These are phyloP conservation scores for Hypoxylon sp. DNA, from an alignment of 2,329 filamentous ascomycete genomes.

Conservation along the genomic window DNA sequence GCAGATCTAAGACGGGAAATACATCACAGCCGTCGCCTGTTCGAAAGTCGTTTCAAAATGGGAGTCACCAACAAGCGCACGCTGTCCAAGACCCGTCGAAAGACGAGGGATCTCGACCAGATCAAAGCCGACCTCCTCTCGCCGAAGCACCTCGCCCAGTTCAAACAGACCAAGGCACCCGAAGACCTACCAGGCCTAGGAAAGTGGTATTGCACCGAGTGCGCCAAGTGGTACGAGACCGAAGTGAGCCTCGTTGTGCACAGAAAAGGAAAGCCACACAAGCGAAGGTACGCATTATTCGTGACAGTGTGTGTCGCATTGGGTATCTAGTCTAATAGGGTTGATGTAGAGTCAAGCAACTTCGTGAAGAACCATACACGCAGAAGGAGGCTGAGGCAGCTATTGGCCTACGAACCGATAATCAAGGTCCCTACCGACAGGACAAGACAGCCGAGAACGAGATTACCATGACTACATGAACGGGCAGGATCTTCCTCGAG, in stretches of 20 bases:
- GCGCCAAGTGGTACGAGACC: slow-evolving; percentile 95
- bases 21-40: neutral
- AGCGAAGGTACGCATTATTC: slow-evolving; percentile 74
- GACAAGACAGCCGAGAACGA: slow-evolving; percentile 53
- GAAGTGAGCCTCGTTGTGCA: slow-evolving; percentile 82
- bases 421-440: slow-evolving; percentile 58
- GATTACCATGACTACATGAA: slow-evolving; percentile 56
- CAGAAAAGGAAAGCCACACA: slow-evolving; percentile 90
- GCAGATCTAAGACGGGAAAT: neutral
- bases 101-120: slow-evolving; percentile 89
- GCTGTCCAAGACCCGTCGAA: slow-evolving; percentile 80
- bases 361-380: slow-evolving; percentile 87
- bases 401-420: slow-evolving; percentile 77
- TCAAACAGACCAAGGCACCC: slow-evolving; percentile 80
- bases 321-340: slow-evolving; percentile 45
- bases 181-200: slow-evolving; percentile 93
- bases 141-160: slow-evolving; percentile 82
- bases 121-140: slow-evolving; percentile 85
- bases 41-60: slow-evolving; percentile 62
- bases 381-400: slow-evolving; percentile 89
- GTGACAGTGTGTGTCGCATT: slow-evolving; percentile 5
- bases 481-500: neutral
- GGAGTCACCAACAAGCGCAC: slow-evolving; percentile 75
- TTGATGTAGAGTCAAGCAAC: slow-evolving; percentile 75
- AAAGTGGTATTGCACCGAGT: slow-evolving; percentile 88